A percentile compares a stretch with the other conserved stretches of the same genome.
Conservation (phyloP, 1,284 basidiomycete species). For the Uromyces viciae-fabae region DNA sequence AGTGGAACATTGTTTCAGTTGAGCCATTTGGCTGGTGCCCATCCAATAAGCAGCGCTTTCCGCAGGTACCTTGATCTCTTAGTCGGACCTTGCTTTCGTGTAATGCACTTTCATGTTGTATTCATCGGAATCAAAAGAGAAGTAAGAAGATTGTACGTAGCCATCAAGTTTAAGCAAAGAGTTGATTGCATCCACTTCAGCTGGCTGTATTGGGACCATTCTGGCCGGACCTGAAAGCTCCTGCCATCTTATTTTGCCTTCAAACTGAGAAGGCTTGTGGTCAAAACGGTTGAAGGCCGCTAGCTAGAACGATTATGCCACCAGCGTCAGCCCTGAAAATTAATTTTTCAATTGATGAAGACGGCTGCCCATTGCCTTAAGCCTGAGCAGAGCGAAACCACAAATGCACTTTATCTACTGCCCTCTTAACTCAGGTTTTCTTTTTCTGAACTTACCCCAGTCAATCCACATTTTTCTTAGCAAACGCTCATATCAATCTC, state of each 20-base stretch:
- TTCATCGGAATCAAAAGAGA: too few species aligned
- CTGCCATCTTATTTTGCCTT: conserved; percentile 14
- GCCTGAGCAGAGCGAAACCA: not conserved
- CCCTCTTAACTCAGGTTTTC: not conserved
- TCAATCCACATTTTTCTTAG: not conserved
- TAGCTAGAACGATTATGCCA: not conserved
- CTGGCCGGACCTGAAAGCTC: conserved; percentile 4
- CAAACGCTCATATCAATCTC: not conserved
- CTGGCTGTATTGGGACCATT: too few species aligned
- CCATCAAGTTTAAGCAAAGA: too few species aligned
- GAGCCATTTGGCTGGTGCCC: too few species aligned
- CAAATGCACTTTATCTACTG: not conserved
- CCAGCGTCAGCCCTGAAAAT: not conserved
- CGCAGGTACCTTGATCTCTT: not conserved
- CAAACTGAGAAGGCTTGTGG: not conserved
- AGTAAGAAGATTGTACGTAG: too few species aligned
- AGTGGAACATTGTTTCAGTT: too few species aligned
- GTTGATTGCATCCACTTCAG: too few species aligned
- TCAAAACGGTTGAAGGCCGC: not conserved
- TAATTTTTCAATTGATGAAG: conserved; percentile 21
- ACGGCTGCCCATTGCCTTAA: conserved; percentile 22
- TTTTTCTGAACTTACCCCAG: not conserved
- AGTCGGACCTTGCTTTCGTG: too few species aligned
- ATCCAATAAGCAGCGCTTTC: not conserved
- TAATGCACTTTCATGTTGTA: too few species aligned